Percentiles rank a stretch among this genome's conserved stretches.
Conservation (phyloP, 805 yeast genomes). For the Yarrowia hollandica region DNA sequence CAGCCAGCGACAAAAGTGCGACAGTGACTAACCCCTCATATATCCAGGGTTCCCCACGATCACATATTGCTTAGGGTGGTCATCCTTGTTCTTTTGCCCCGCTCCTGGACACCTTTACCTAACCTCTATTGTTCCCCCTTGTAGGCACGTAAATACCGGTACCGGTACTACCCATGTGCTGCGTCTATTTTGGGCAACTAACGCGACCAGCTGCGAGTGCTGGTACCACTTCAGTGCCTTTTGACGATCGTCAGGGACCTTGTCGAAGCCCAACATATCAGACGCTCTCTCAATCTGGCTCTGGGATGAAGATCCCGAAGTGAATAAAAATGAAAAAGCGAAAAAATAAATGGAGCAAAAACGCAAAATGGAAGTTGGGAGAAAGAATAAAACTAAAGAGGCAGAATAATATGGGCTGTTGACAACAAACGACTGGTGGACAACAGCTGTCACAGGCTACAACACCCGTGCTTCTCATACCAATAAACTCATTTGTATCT, state of each 20-base stretch:
- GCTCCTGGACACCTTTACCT: background rate
- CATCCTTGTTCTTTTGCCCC: background rate
- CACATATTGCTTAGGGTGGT: too few species aligned
- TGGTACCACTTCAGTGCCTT: background rate
- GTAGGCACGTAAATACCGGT: background rate
- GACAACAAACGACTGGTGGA: slow-evolving; percentile 6
- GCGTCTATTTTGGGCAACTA: background rate
- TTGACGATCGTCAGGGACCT: slow-evolving; percentile 16
- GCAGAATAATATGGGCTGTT: background rate
- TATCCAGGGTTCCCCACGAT: background rate
- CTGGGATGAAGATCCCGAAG: background rate
- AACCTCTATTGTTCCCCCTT: background rate
- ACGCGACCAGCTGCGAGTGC: background rate
- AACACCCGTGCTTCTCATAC: slow-evolving; percentile 9
- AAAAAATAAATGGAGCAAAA: background rate
- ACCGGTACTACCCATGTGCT: too few species aligned
- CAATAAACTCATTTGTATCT: slow-evolving; percentile 17
- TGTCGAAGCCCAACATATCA: slow-evolving; percentile 8
- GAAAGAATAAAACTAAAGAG: background rate
- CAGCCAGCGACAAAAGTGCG: background rate
- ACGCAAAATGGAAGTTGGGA: background rate
- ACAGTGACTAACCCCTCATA: background rate
- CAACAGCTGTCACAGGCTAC: background rate
- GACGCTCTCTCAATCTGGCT: slow-evolving; percentile 1
- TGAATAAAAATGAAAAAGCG: background rate